These are phyloP conservation scores for Clitoria ternatea DNA, from an alignment of 306 rosid genomes.

Conservation along the genomic window DNA sequence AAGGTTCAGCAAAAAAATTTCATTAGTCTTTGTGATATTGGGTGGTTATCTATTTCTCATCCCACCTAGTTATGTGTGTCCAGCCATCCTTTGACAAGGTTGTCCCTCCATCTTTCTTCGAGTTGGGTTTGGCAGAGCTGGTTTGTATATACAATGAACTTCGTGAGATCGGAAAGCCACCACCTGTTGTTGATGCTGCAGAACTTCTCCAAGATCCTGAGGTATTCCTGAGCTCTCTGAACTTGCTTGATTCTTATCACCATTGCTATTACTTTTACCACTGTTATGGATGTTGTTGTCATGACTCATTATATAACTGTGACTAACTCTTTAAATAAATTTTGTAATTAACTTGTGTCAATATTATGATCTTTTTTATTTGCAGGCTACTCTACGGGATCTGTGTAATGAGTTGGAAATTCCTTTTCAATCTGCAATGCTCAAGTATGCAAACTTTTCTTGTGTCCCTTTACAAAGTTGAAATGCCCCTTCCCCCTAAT, in stretches of 20 bases:
- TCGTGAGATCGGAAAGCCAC: slow-evolving; percentile 54
- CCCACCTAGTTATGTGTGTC: slow-evolving; percentile 9
- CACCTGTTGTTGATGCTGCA: slow-evolving; percentile 64
- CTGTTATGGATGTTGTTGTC: neutral
- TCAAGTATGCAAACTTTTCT: slow-evolving; percentile 45
- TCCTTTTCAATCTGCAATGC: slow-evolving; percentile 73
- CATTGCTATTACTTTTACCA: neutral
- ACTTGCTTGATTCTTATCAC: neutral
- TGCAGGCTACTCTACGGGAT: slow-evolving; percentile 57
- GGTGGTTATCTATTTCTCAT: neutral
- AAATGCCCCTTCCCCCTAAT: neutral
- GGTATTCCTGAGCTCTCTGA: slow-evolving; percentile 36
- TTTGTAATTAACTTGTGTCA: neutral
- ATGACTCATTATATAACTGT: neutral
- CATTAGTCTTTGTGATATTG: neutral
- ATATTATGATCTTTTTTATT: neutral
- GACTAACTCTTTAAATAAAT: neutral
- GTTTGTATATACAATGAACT: slow-evolving; percentile 63
- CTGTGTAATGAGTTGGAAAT: slow-evolving; percentile 72
- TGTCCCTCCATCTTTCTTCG: slow-evolving; percentile 60
- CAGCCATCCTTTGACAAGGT: slow-evolving; percentile 83
- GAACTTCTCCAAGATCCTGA: slow-evolving; percentile 69
- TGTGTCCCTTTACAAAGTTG: neutral
- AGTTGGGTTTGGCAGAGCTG: slow-evolving; percentile 70
- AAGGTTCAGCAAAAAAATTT: slow-evolving; percentile 7